Percentiles rank a stretch among this genome's conserved stretches.
Evolutionary conservation across 306 rosid species (phyloP).

Genomic region (Inga leiocalycina): DNA sequence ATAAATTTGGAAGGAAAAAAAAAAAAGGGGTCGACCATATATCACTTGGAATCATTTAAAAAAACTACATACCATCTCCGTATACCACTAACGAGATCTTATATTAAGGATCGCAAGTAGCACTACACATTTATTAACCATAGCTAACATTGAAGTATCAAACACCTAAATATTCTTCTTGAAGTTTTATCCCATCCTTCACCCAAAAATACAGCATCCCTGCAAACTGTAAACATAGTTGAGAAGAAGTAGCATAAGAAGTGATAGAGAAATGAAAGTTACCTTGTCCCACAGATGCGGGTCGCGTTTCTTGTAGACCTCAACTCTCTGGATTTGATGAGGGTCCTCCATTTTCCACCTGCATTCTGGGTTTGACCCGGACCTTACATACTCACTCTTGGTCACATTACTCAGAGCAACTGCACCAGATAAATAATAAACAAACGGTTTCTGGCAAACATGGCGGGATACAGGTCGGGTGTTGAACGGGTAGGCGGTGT

Average conservation of each 20-base stretch:
- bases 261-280: neutral
- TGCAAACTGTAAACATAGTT: neutral
- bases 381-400: constrained; percentile 38
- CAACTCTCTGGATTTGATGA: constrained; percentile 39
- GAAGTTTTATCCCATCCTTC: neutral
- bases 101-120: too few species aligned
- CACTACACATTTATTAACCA: too few species aligned
- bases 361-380: constrained; percentile 41
- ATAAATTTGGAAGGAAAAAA: too few species aligned
- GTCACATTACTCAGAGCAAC: constrained; percentile 12
- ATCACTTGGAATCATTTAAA: too few species aligned
- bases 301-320: constrained; percentile 54
- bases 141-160: neutral
- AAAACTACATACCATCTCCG: too few species aligned
- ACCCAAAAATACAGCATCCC: neutral
- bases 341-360: constrained; percentile 67
- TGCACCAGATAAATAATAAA: constrained; percentile 49
- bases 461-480: constrained; percentile 50
- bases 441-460: constrained; percentile 60
- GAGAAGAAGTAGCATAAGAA: neutral
- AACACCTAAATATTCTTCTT: neutral
- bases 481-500: constrained; percentile 55
- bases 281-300: constrained; percentile 74
- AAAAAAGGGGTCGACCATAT: too few species aligned
- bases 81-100: too few species aligned